Evolutionary conservation across 1,284 basidiomycete genomes (phyloP), one percentile per base, ranked within the genome.

Genomic region (Mycena citricolor): DNA sequence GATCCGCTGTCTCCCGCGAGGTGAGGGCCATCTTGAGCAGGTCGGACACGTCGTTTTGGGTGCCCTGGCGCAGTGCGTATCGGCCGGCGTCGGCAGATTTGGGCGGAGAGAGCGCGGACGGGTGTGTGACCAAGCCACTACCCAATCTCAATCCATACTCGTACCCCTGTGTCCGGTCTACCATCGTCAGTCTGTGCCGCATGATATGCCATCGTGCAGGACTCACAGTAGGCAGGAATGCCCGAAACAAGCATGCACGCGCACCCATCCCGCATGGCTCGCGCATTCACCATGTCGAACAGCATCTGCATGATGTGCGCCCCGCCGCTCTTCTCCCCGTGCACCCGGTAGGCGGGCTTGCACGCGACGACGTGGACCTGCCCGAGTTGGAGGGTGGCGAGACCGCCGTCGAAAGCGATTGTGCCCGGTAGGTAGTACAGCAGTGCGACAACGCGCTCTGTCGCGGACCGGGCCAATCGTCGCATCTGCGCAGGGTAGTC

Each of bases 141-240:
- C 44, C 44, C 14, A 47, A 5, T 11, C 17, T n/a, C 22, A 47
- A n/a, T 5, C 31, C 43, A 17, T 34, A 45, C 25, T 45, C 43
- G 19, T 45, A 45, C 14, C 37, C 37, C 3, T 39, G 43, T 6
- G 32, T 39, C 14, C 33, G 25, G 28, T 46, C 44, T 46, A n/a
- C 20, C 24, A 12, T 16, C 13, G 16, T 39, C 16, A 40, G 32
- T 17, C 17, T 5, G 8, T 29, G 26, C 10, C n/a, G 12, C 13
- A n/a, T 5, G 8, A 22, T 13, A 12, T n/a, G n/a, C n/a, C n/a
- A n/a, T n/a, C n/a, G n/a, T n/a, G n/a, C n/a, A 25, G 1, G 12
- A 30, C 44, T 12, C 17, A 45, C 38, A 40, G 22, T 45, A 40
- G 3, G 12, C 12, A 2, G 26, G 25, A 31, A 39, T 39, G 8